Percentiles rank a stretch among this genome's conserved stretches.
Evolutionary conservation across 2,329 filamentous ascomycete species (phyloP).

Genomic region (Fusarium udum): DNA sequence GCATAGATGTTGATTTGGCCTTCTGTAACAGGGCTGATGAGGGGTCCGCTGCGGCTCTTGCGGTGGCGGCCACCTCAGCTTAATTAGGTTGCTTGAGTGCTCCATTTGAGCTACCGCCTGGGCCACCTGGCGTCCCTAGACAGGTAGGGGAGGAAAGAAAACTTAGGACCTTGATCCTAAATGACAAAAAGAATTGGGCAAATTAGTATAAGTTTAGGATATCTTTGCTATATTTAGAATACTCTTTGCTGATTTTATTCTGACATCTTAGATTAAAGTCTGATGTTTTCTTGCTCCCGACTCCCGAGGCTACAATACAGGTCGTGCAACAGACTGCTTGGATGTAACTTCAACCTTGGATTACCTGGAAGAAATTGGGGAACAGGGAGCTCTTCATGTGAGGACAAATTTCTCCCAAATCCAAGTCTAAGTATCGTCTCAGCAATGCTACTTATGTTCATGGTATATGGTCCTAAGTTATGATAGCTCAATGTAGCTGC

Average conservation of each 20-base stretch:
- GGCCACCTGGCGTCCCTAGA: background rate
- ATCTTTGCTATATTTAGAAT: background rate
- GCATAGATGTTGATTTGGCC: too few relatives aligned
- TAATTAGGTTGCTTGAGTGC: background rate
- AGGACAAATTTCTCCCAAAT: background rate
- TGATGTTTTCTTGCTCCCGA: background rate
- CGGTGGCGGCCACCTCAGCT: constrained; percentile 24
- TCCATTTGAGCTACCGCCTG: constrained; percentile 17
- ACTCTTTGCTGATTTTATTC: background rate
- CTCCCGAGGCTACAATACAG: background rate
- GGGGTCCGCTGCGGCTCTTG: constrained; percentile 34
- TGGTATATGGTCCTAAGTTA: background rate
- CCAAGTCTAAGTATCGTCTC: background rate
- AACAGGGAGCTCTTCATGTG: background rate
- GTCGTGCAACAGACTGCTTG: background rate
- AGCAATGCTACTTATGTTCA: background rate
- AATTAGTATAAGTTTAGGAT: background rate
- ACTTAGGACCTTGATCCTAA: background rate
- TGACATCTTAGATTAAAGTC: background rate
- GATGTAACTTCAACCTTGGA: background rate
- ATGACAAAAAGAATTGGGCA: background rate
- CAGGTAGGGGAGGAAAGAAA: background rate
- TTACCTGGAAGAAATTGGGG: background rate
- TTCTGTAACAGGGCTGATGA: constrained; percentile 41
- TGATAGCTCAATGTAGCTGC: background rate